Evolutionary conservation across 176 grass and related monocot species (phyloP).

Genomic region (Eragrostis curvula): DNA sequence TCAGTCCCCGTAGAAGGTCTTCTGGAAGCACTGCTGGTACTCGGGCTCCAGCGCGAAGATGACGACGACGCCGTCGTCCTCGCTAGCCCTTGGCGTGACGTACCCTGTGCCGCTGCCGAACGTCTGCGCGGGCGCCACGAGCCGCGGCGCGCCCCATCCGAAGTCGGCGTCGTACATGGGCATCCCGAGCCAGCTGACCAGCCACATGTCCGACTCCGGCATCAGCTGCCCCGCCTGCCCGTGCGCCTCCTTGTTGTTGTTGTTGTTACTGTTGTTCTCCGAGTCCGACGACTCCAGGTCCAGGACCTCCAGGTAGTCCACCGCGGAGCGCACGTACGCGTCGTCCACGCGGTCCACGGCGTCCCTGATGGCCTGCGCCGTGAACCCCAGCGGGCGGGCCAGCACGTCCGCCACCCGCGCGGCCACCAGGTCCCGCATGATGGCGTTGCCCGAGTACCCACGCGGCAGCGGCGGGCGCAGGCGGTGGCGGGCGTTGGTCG

Average conservation of each 20-base stretch:
- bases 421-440: slow-evolving; percentile 56
- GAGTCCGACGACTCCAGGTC: too few species aligned
- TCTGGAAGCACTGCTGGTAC: slow-evolving; percentile 50
- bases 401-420: slow-evolving; percentile 49
- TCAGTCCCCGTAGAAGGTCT: slow-evolving; percentile 54
- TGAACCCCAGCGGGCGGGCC: slow-evolving; percentile 38
- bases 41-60: slow-evolving; percentile 48
- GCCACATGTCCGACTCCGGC: slow-evolving; percentile 54
- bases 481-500: slow-evolving; percentile 61
- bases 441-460: slow-evolving; percentile 68
- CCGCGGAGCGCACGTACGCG: slow-evolving; percentile 55
- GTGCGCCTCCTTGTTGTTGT: slow-evolving; percentile 57
- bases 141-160: slow-evolving; percentile 59
- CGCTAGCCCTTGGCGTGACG: slow-evolving; percentile 38
- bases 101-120: slow-evolving; percentile 59
- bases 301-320: slow-evolving; percentile 66
- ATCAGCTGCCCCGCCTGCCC: slow-evolving; percentile 65
- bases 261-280: slow-evolving; percentile 55
- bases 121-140: slow-evolving; percentile 66
- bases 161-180: slow-evolving; percentile 81
- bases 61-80: slow-evolving; percentile 40
- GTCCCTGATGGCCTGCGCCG: slow-evolving; percentile 51
- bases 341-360: slow-evolving; percentile 59
- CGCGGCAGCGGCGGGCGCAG: slow-evolving; percentile 56
- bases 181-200: slow-evolving; percentile 73